phyloP scores from a whole-genome alignment of 257 asterid genomes.

The Solanum commersonii region DNA sequence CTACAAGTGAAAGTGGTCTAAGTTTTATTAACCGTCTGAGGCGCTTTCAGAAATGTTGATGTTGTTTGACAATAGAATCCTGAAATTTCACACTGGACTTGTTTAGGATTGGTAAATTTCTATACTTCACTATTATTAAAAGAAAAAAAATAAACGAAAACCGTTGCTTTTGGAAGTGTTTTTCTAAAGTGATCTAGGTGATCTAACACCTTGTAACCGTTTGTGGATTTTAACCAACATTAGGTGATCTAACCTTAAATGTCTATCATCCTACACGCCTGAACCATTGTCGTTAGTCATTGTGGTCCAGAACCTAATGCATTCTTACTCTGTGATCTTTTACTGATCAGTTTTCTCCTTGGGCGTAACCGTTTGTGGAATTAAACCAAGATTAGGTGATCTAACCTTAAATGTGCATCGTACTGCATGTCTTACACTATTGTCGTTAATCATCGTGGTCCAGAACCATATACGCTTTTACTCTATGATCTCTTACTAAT shows the following conservation, averaged over 20 bases:
- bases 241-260: background rate
- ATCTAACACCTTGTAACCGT: background rate
- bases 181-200: background rate
- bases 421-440: background rate
- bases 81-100: background rate
- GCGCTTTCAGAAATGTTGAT: background rate
- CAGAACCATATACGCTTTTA: background rate
- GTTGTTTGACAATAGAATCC: background rate
- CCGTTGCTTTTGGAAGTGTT: background rate
- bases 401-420: background rate
- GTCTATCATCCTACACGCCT: background rate
- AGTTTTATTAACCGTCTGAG: background rate
- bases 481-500: background rate
- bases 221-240: background rate
- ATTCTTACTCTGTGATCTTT: background rate
- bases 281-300: background rate
- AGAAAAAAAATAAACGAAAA: background rate
- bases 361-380: background rate
- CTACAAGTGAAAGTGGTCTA: background rate
- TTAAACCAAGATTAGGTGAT: background rate
- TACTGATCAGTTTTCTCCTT: background rate
- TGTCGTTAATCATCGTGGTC: background rate
- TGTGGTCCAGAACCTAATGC: background rate
- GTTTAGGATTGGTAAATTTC: background rate
- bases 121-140: background rate